phyloP scores from a whole-genome alignment of 495 filamentous ascomycete genomes.

The Entonaema liquescens region DNA sequence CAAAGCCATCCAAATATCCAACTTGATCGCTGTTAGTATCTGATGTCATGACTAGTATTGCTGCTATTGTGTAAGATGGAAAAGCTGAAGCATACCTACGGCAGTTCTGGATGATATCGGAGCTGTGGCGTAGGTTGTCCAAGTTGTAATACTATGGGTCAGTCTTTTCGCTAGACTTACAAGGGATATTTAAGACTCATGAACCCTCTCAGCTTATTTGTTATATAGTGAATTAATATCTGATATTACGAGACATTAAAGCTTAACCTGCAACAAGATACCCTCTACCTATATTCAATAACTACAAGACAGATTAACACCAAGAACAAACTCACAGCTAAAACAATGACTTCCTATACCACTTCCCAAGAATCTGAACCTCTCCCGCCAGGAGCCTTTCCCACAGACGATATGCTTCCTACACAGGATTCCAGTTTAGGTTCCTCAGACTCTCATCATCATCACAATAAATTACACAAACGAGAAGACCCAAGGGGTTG shows the following conservation, averaged over 20 bases:
- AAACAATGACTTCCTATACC: slow-evolving; percentile 27
- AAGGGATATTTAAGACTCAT: slow-evolving; percentile 22
- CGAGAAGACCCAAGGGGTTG: slow-evolving; percentile 42
- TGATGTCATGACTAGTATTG: slow-evolving; percentile 38
- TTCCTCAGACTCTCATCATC: slow-evolving; percentile 13
- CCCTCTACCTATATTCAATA: neutral
- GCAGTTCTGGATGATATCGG: slow-evolving; percentile 1
- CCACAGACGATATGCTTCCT: slow-evolving; percentile 16
- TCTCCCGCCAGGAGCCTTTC: slow-evolving; percentile 27
- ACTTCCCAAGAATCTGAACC: neutral
- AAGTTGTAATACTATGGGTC: slow-evolving; percentile 11
- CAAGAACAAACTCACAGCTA: neutral
- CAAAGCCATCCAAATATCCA: slow-evolving; percentile 26
- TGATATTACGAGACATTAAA: neutral
- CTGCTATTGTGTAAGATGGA: slow-evolving; percentile 2
- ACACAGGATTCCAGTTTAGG: slow-evolving; percentile 7
- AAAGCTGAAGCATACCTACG: slow-evolving; percentile 8
- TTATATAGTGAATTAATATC: neutral
- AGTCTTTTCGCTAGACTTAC: neutral
- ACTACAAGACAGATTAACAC: neutral
- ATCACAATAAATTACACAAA: slow-evolving; percentile 49
- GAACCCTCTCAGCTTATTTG: neutral
- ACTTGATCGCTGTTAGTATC: slow-evolving; percentile 19
- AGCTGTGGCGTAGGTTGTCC: neutral
- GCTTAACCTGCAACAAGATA: neutral